These are phyloP conservation scores for Volvox carteri DNA, from an alignment of 163 green algal genomes.

Conservation along the genomic window DNA sequence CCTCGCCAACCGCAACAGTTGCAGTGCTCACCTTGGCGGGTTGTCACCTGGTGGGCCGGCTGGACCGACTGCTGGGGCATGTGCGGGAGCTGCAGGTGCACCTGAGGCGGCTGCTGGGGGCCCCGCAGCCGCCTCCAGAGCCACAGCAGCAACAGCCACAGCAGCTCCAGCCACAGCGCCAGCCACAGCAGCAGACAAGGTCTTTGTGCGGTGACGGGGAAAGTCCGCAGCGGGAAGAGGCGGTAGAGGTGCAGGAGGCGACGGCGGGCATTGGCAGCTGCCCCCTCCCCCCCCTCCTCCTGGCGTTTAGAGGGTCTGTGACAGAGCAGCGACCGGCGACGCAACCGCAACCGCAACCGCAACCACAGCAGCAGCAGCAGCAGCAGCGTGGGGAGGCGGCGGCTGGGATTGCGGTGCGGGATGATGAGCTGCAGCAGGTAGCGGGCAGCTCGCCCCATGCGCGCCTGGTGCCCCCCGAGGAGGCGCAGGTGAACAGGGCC, in stretches of 20 bases:
- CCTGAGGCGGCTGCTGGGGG: background rate
- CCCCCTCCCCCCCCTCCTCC: too few relatives aligned
- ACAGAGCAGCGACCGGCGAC: too few relatives aligned
- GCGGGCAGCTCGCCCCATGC: too few relatives aligned
- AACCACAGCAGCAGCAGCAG: background rate
- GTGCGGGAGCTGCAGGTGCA: background rate
- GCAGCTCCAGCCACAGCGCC: background rate
- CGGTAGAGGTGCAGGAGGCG: too few relatives aligned
- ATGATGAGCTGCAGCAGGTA: too few relatives aligned
- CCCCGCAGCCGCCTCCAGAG: background rate
- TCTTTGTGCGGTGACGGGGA: background rate
- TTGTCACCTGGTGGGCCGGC: conserved; percentile 35
- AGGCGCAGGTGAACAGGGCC: too few relatives aligned
- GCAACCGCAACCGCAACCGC: background rate
- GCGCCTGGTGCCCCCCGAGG: too few relatives aligned
- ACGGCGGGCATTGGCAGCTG: too few relatives aligned
- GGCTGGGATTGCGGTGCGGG: too few relatives aligned
- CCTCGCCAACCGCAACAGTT: too few relatives aligned
- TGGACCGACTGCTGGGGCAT: conserved; percentile 5
- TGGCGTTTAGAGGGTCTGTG: too few relatives aligned
- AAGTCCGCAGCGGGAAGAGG: background rate
- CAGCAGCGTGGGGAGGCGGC: background rate
- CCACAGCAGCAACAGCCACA: background rate
- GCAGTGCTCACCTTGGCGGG: conserved; percentile 31
- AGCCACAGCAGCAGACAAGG: background rate